Evolutionary conservation across 805 yeast genomes (phyloP), one percentile per base, ranked within the genome.

Genomic region (Ogataea thermomethanolica): DNA sequence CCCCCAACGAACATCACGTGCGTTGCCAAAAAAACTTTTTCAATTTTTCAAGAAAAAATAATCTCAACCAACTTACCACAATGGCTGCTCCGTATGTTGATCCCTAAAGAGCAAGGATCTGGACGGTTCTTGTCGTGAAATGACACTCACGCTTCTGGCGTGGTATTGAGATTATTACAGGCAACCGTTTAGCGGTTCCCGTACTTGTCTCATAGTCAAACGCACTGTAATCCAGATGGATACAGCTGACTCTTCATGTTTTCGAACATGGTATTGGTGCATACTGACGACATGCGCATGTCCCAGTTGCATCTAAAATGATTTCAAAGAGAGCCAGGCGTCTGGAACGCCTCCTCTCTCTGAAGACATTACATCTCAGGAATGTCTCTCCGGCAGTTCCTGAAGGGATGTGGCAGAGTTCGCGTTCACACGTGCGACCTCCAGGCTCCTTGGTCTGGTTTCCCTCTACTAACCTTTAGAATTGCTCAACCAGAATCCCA

Each of bases 401-500:
- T 49, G 44, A 44, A 43, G 12, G 41, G 44, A 46, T 33, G 37
- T 37, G 27, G 36, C 33, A 43, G 38, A 33, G 43, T 33, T 29
- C 34, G 43, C 43, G 43, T 39, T 39, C 30, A 24, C 38, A 26
- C 24, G 35, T 39, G 45, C 44, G 39, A 42, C 44, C 45, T 33
- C 29, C 35, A 33, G 43, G 24, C 17, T 24, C 43, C 24, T 27
- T 33, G 38, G 26, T 39, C 43, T 39, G 37, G 38, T 26, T 34
- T 33, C 38, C 43, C 43, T 11, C 15, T 46, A 55, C 53, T 55
- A 41, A 37, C 43, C 34, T 43, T 15, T 65, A 77, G 65, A 63
- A 68, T 76, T 58, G 69, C 74, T 49, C 50, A 55, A 70, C 95
- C 95, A 79, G 95, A 85, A 80, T 72, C 93, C 67, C 83, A 81